Conservation (phyloP, 352 stramenopile species). For the Pythium grandisporangium region DNA sequence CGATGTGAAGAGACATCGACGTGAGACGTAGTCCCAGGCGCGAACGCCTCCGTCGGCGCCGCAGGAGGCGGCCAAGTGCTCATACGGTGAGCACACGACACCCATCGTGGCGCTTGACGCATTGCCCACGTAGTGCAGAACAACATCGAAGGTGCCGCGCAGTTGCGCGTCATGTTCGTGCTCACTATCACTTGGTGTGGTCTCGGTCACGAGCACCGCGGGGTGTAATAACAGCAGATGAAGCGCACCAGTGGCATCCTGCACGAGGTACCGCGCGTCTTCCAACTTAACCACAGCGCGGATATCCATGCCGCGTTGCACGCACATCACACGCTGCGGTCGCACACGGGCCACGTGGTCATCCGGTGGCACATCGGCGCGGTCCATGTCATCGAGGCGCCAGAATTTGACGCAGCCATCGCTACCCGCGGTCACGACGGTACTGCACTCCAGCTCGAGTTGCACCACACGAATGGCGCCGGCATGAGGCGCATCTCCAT, state of each 20-base stretch:
- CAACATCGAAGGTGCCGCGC: constrained; percentile 25
- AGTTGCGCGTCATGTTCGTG: constrained; percentile 1
- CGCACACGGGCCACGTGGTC: constrained; percentile 66
- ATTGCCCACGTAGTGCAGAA: constrained; percentile 51
- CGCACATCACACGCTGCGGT: constrained; percentile 45
- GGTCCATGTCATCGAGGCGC: constrained; percentile 79
- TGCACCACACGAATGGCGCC: constrained; percentile 70
- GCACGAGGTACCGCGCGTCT: constrained; percentile 38
- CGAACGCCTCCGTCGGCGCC: constrained; percentile 81
- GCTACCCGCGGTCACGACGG: constrained; percentile 58
- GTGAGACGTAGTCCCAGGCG: constrained; percentile 81
- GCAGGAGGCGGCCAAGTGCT: constrained; percentile 79
- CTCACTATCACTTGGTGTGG: too few relatives aligned
- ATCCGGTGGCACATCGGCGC: constrained; percentile 77
- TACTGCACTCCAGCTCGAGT: constrained; percentile 28
- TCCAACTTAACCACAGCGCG: constrained; percentile 45
- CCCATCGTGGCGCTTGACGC: constrained; percentile 59
- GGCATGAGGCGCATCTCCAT: constrained; percentile 54
- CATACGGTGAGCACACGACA: constrained; percentile 73
- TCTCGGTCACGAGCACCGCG: too few relatives aligned
- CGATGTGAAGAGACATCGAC: constrained; percentile 26
- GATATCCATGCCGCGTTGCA: constrained; percentile 57
- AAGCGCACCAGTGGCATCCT: constrained; percentile 42
- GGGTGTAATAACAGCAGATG: constrained; percentile 34
- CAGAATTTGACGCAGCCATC: constrained; percentile 90